Conservation (phyloP, 768 basidiomycete species). For the Collybiopsis confluens region DNA sequence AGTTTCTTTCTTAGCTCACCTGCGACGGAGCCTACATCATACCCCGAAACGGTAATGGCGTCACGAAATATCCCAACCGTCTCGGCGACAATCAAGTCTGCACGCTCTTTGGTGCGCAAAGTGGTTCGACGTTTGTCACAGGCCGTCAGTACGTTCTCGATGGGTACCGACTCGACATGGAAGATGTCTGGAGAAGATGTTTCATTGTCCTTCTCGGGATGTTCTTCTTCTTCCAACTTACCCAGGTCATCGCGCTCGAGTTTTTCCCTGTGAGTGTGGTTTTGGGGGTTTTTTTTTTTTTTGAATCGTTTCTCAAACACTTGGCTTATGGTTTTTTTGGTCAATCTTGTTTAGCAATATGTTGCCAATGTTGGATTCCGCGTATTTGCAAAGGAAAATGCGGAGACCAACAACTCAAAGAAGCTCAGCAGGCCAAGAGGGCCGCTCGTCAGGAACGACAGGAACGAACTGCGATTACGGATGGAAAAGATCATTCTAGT, state of each 20-base stretch:
- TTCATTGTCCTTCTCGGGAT: slow-evolving; percentile 70
- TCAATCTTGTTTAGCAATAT: slow-evolving; percentile 44
- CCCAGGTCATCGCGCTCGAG: slow-evolving; percentile 66
- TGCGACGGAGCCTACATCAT: slow-evolving; percentile 66
- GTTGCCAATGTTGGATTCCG: slow-evolving; percentile 43
- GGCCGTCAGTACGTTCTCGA: slow-evolving; percentile 62
- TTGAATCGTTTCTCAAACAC: no score
- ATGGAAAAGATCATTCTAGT: slow-evolving; percentile 21
- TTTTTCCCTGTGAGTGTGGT: slow-evolving; percentile 55
- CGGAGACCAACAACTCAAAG: slow-evolving; percentile 54
- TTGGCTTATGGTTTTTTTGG: slow-evolving; percentile 9
- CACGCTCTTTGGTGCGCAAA: slow-evolving; percentile 62
- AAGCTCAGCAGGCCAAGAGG: slow-evolving; percentile 48
- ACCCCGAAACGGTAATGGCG: slow-evolving; percentile 56
- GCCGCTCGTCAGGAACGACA: slow-evolving; percentile 27
- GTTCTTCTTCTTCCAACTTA: slow-evolving; percentile 62
- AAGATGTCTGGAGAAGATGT: slow-evolving; percentile 63
- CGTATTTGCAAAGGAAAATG: slow-evolving; percentile 57
- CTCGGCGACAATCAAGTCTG: slow-evolving; percentile 73
- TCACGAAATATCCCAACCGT: slow-evolving; percentile 52
- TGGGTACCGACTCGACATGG: slow-evolving; percentile 42
- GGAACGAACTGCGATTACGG: slow-evolving; percentile 14
- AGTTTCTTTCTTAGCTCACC: slow-evolving; percentile 39
- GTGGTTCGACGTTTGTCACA: slow-evolving; percentile 50
- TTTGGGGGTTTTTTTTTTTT: no score